Evolutionary conservation across 306 rosid genomes (phyloP).

Genomic region (Argentina anserina): DNA sequence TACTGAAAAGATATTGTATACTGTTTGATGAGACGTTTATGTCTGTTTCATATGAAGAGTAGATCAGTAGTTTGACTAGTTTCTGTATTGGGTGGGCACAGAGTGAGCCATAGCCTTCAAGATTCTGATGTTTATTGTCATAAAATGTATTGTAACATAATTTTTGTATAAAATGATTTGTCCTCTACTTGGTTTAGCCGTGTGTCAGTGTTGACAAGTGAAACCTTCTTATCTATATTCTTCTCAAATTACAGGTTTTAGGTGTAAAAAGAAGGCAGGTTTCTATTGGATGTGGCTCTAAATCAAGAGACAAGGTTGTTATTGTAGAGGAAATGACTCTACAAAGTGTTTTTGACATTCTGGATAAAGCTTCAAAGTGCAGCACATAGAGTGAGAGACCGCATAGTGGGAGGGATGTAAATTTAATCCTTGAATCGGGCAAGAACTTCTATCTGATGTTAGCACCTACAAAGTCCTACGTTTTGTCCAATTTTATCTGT

Average conservation of each 20-base stretch:
- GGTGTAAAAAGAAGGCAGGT: constrained; percentile 79
- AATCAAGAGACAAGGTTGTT: constrained; percentile 83
- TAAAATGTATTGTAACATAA: background rate
- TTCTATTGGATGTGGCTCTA: constrained; percentile 74
- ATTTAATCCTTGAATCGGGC: constrained; percentile 2
- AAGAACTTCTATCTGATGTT: background rate
- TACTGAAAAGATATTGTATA: background rate
- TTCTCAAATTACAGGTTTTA: constrained; percentile 54
- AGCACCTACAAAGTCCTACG: background rate
- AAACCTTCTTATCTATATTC: background rate
- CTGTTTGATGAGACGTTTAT: background rate
- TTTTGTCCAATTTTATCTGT: background rate
- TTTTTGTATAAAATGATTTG: background rate
- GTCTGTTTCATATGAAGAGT: background rate
- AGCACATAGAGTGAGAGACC: constrained; percentile 11
- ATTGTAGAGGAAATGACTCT: constrained; percentile 73
- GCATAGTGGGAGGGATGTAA: constrained; percentile 11
- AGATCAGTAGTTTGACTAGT: background rate
- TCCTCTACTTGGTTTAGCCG: background rate
- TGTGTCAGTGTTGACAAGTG: background rate
- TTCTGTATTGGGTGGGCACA: background rate
- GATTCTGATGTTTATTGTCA: background rate
- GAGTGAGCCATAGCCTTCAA: background rate
- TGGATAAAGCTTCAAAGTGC: constrained; percentile 65
- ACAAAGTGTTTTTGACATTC: constrained; percentile 58